These are phyloP conservation scores for Backusella circina DNA, from an alignment of 192 early-diverging fungal species.

Conservation along the genomic window DNA sequence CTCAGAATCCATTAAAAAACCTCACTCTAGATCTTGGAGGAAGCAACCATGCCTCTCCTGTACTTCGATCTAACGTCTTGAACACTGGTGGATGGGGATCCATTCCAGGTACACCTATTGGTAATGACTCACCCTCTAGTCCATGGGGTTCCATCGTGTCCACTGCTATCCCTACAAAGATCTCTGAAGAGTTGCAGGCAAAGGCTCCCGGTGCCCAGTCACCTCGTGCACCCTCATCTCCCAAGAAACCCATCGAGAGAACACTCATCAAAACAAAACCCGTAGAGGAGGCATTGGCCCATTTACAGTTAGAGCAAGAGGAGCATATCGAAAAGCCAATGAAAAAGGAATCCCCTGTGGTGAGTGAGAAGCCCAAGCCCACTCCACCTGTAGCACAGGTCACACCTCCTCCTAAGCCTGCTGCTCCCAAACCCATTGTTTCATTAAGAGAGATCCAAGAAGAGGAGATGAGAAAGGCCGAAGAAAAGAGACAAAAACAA, in stretches of 20 bases:
- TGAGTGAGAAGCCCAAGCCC: neutral
- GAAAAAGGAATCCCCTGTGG: neutral
- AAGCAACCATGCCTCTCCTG: conserved; percentile 21
- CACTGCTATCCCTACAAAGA: conserved; percentile 12
- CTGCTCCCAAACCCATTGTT: conserved; percentile 21
- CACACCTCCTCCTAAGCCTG: neutral
- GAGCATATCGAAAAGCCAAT: neutral
- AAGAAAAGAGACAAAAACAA: conserved; percentile 31
- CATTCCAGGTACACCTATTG: conserved; percentile 18
- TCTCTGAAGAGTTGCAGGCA: conserved; percentile 38
- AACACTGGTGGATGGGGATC: conserved; percentile 17
- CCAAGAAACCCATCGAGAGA: conserved; percentile 8
- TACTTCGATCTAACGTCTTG: conserved; percentile 17
- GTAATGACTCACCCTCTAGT: conserved; percentile 20
- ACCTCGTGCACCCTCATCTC: conserved; percentile 23
- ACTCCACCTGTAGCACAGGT: neutral
- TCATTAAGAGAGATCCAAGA: conserved; percentile 44
- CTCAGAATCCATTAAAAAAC: neutral
- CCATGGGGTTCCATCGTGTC: conserved; percentile 34
- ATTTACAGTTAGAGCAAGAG: neutral
- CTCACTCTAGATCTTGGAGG: neutral
- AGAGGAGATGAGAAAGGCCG: conserved; percentile 40
- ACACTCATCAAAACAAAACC: neutral
- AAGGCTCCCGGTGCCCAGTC: conserved; percentile 36
- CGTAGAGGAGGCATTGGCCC: neutral